Conservation (phyloP, 345 rosid genomes). For the Citrus inodora region DNA sequence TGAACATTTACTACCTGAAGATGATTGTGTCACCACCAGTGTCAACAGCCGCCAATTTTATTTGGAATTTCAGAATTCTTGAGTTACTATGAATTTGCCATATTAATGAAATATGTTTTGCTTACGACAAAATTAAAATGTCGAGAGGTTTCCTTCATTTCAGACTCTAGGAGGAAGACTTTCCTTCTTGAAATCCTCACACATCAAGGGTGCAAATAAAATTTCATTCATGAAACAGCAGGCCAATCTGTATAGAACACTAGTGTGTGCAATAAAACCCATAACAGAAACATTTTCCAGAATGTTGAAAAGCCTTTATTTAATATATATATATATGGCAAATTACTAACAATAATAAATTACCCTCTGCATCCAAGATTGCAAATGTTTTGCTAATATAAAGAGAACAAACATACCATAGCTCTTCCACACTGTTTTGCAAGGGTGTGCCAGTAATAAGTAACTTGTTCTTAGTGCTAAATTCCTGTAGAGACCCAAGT, state of each 20-base stretch:
- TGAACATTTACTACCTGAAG: too few species aligned
- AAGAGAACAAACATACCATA: slow-evolving; percentile 58
- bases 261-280: not conserved
- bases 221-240: not conserved
- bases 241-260: not conserved
- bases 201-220: not conserved
- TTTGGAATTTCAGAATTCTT: too few species aligned
- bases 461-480: slow-evolving; percentile 94
- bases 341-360: not conserved
- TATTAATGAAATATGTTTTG: too few species aligned
- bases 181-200: not conserved
- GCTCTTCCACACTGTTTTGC: slow-evolving; percentile 98
- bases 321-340: not conserved
- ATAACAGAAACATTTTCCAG: not conserved
- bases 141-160: not conserved
- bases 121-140: not conserved
- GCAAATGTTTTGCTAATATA: not conserved
- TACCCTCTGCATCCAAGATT: not conserved
- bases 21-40: too few species aligned
- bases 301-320: not conserved
- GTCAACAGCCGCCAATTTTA: too few species aligned
- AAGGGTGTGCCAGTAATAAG: slow-evolving; percentile 98
- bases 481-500: slow-evolving; percentile 58
- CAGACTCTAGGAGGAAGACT: not conserved
- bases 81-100: too few species aligned